Conservation (phyloP, 805 yeast species). For the Yarrowia sp. region DNA sequence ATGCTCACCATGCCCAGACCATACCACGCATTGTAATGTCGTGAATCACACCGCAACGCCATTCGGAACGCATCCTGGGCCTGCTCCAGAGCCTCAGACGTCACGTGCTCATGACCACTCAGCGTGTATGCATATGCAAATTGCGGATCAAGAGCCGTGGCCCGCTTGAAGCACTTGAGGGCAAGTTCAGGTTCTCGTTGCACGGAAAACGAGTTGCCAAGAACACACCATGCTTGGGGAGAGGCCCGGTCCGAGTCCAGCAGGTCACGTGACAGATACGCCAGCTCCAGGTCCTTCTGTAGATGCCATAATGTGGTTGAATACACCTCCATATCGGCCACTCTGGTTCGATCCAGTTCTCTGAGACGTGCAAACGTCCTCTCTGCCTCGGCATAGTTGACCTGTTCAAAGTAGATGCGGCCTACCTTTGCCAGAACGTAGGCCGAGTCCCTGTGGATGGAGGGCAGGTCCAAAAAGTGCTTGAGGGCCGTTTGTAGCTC, state of each 20-base stretch:
- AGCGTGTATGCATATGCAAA: conserved; percentile 89
- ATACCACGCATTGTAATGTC: conserved; percentile 91
- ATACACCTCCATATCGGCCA: conserved; percentile 85
- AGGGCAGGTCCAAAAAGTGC: conserved; percentile 62
- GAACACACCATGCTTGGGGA: conserved; percentile 86
- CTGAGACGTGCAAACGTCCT: conserved; percentile 61
- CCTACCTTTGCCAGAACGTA: conserved; percentile 84
- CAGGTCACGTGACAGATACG: conserved; percentile 80
- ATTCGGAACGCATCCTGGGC: conserved; percentile 80
- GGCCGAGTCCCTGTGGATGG: conserved; percentile 64
- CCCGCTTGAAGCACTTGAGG: conserved; percentile 77
- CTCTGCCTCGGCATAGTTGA: conserved; percentile 76
- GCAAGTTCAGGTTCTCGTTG: conserved; percentile 87
- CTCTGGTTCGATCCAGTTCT: conserved; percentile 68
- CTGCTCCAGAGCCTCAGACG: conserved; percentile 85
- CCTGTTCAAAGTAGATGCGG: conserved; percentile 79
- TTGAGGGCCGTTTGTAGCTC: conserved; percentile 81
- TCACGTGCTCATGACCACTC: conserved; percentile 87
- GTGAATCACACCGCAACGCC: conserved; percentile 71
- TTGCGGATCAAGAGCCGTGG: conserved; percentile 61
- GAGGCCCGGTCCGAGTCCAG: conserved; percentile 60
- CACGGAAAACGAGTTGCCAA: conserved; percentile 85
- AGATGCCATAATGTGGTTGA: conserved; percentile 93
- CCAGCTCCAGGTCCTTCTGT: conserved; percentile 72
- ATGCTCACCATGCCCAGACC: conserved; percentile 94